phyloP scores from a whole-genome alignment of 176 grass and related monocot genomes.

The Ensete ventricosum region DNA sequence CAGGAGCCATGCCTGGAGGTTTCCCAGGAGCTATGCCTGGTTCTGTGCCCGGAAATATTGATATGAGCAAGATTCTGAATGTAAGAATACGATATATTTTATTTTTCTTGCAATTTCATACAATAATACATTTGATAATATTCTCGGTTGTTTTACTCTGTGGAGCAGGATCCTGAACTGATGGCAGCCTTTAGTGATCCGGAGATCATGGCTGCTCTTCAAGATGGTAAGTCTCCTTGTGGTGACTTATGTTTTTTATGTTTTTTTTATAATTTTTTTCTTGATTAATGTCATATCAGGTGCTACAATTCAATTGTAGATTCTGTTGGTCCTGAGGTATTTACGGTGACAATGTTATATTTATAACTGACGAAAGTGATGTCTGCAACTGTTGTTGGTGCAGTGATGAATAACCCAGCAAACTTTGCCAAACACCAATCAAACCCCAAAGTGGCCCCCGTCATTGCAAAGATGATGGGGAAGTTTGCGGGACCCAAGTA shows the following conservation, averaged over 20 bases:
- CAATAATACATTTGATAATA: neutral
- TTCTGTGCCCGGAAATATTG: constrained; percentile 49
- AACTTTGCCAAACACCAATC: constrained; percentile 70
- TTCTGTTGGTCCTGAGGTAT: neutral
- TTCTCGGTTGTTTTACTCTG: neutral
- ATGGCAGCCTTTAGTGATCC: constrained; percentile 83
- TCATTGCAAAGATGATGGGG: constrained; percentile 94
- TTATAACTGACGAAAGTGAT: no score
- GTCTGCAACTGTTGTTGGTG: constrained; percentile 3
- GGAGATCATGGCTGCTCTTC: constrained; percentile 81
- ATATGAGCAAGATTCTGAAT: constrained; percentile 85
- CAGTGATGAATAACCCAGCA: constrained; percentile 96
- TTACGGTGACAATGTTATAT: neutral
- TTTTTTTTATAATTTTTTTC: neutral
- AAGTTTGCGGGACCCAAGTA: constrained; percentile 42
- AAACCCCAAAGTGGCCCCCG: constrained; percentile 81
- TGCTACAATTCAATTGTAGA: neutral
- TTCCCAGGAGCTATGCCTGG: constrained; percentile 52
- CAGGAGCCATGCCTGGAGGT: constrained; percentile 39
- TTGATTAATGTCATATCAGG: neutral
- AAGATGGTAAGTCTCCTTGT: constrained; percentile 54
- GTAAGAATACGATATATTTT: constrained; percentile 32
- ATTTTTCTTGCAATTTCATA: neutral
- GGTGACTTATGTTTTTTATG: neutral
- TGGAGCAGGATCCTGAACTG: constrained; percentile 69